Conservation (phyloP, 306 rosid genomes). For the Malus orientalis region DNA sequence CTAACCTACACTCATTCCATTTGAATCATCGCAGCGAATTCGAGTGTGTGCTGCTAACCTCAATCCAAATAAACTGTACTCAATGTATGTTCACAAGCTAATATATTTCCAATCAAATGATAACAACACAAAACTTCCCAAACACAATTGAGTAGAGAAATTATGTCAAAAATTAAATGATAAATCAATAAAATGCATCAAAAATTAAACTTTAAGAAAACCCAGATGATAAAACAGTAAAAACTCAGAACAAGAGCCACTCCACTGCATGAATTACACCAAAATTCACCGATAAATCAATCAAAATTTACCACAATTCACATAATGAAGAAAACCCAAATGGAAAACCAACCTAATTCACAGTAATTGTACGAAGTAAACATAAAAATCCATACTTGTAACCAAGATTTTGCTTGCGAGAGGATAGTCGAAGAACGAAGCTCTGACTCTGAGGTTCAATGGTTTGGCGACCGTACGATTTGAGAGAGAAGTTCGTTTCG, state of each 20-base stretch:
- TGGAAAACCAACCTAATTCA: background rate
- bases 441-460: slow-evolving; percentile 38
- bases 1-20: background rate
- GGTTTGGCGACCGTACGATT: background rate
- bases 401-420: slow-evolving; percentile 75
- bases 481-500: background rate
- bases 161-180: background rate
- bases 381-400: slow-evolving; percentile 31
- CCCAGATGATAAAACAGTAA: background rate
- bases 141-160: background rate
- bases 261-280: background rate
- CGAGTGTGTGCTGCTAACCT: background rate
- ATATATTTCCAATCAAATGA: background rate
- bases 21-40: background rate
- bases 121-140: background rate
- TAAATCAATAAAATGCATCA: background rate
- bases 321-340: background rate
- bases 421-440: slow-evolving; percentile 56
- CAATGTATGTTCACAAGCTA: background rate
- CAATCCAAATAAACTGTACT: too few relatives aligned
- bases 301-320: background rate
- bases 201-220: background rate
- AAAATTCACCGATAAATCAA: background rate
- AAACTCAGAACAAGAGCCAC: background rate
- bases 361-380: background rate